Evolutionary conservation across 2,329 filamentous ascomycete genomes (phyloP).

Genomic region (Hymenoscyphus fraxineus): DNA sequence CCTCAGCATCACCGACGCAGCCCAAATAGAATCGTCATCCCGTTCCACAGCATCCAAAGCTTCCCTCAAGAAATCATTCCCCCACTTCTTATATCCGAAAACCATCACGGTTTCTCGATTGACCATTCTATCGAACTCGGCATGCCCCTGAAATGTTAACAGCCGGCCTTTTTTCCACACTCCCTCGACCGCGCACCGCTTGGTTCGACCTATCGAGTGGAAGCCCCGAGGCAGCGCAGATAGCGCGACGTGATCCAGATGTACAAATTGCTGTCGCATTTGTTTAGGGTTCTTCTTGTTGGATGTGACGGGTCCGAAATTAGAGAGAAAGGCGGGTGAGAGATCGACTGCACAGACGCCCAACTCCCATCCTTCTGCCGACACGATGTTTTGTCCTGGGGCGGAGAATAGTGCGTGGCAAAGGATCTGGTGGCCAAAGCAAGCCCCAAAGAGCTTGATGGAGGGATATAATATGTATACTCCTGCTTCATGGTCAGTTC

Average conservation of each 20-base stretch:
- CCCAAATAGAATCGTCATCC: constrained; percentile 34
- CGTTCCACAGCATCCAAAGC: constrained; percentile 22
- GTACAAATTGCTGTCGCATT: constrained; percentile 39
- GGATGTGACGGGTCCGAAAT: constrained; percentile 18
- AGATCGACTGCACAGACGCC: constrained; percentile 33
- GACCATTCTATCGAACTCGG: constrained; percentile 42
- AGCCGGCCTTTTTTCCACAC: constrained; percentile 38
- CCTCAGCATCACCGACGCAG: constrained; percentile 33
- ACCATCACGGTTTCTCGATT: constrained; percentile 38
- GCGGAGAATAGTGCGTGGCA: constrained; percentile 37
- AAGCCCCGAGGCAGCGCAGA: constrained; percentile 13
- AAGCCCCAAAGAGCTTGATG: constrained; percentile 42
- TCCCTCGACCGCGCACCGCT: constrained; percentile 39
- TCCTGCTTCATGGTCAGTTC: constrained; percentile 9
- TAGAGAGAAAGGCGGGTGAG: constrained; percentile 23
- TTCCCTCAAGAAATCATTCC: constrained; percentile 22
- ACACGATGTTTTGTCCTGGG: constrained; percentile 13
- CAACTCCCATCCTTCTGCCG: constrained; percentile 33
- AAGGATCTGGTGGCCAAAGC: constrained; percentile 43
- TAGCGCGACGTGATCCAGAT: constrained; percentile 33
- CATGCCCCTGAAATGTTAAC: constrained; percentile 42
- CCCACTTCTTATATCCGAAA: constrained; percentile 33
- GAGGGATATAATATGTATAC: constrained; percentile 30
- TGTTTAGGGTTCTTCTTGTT: constrained; percentile 1
- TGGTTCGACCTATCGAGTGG: constrained; percentile 27